Evolutionary conservation across 2,329 filamentous ascomycete species (phyloP).

Genomic region (Hypoxylon sp.): DNA sequence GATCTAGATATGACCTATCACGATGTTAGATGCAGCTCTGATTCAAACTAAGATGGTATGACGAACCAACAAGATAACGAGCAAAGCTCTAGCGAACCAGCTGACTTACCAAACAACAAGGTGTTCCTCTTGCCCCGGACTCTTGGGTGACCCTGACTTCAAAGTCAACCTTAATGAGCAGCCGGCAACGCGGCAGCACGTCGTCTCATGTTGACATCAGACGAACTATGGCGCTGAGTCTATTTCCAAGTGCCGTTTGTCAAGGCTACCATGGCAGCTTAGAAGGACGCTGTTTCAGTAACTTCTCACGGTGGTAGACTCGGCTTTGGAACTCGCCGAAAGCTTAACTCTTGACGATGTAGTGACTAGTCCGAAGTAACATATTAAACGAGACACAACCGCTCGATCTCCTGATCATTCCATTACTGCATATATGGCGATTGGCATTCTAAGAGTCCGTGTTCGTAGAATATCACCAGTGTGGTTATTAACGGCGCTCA

Average conservation of each 20-base stretch:
- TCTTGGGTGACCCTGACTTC: conserved; percentile 21
- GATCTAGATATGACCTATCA: conserved; percentile 41
- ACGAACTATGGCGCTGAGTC: conserved; percentile 25
- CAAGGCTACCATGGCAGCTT: conserved; percentile 30
- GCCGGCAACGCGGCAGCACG: conserved; percentile 20
- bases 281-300: conserved; percentile 12
- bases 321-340: conserved; percentile 24
- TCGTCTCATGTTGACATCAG: conserved; percentile 45
- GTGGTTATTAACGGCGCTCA: conserved; percentile 9
- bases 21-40: conserved; percentile 29
- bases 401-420: conserved; percentile 10
- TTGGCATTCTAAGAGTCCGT: conserved; percentile 29
- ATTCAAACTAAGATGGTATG: conserved; percentile 23
- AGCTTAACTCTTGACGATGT: conserved; percentile 23
- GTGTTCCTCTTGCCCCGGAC: conserved; percentile 16
- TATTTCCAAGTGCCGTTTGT: conserved; percentile 37
- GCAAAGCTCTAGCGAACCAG: conserved; percentile 8
- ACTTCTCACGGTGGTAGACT: conserved; percentile 19
- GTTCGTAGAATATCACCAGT: conserved; percentile 28
- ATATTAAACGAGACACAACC: conserved; percentile 10
- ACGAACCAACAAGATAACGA: conserved; percentile 24
- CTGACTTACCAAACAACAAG: not conserved
- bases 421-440: conserved; percentile 10
- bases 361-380: conserved; percentile 6
- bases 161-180: conserved; percentile 31